These are phyloP conservation scores for Plasmodiophora brassicae DNA, from an alignment of 208 protist genomes.

Conservation along the genomic window DNA sequence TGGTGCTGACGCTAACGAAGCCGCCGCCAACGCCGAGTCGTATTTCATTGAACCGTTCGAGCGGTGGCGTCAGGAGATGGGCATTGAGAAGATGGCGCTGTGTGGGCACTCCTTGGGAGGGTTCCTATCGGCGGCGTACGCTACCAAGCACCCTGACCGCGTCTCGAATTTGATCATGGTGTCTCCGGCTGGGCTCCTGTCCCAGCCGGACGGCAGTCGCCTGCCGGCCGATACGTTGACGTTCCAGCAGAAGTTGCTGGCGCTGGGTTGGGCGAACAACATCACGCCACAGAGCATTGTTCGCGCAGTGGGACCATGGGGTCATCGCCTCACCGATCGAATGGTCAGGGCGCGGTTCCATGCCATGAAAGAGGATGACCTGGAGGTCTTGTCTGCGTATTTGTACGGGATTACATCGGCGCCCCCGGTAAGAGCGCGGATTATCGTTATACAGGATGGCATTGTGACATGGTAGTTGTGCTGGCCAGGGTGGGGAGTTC, in stretches of 20 bases:
- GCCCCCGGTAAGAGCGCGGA: background rate
- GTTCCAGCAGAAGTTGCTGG: background rate
- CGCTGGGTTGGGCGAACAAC: background rate
- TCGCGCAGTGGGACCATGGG: background rate
- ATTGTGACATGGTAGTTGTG: background rate
- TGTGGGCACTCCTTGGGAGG: constrained; percentile 51
- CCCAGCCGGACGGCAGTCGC: background rate
- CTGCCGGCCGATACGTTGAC: background rate
- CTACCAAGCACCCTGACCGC: constrained; percentile 43
- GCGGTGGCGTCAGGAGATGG: constrained; percentile 41
- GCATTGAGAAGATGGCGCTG: constrained; percentile 47
- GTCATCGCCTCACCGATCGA: background rate
- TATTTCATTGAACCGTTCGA: constrained; percentile 53
- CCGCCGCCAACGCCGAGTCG: constrained; percentile 18
- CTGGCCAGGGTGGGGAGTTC: background rate
- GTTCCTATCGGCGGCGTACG: constrained; percentile 48
- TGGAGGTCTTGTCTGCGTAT: background rate
- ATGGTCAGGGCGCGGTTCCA: background rate
- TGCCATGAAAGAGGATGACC: background rate
- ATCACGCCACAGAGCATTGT: background rate
- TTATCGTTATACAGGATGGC: background rate
- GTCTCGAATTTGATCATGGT: constrained; percentile 45
- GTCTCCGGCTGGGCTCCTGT: constrained; percentile 43
- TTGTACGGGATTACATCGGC: background rate
- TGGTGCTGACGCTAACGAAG: background rate